Base-by-base conservation (phyloP, 148 eudicot species). In the Amaranthus hypochondriacus region DNA sequence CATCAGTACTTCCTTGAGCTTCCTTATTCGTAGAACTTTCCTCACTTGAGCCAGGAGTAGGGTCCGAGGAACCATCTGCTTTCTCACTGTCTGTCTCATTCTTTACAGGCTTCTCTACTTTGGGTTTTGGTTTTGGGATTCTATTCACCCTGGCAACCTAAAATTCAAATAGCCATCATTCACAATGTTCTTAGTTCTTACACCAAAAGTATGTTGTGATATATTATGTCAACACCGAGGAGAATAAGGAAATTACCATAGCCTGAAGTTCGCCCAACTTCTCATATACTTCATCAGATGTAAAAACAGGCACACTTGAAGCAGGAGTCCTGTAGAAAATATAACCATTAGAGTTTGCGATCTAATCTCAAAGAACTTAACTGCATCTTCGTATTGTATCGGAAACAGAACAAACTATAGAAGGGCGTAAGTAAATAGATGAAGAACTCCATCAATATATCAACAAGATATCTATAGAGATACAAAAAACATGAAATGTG, bases 41-140 rank as follows among this genome's bases (percentile, higher is more conserved):
- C 48, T 85, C 85, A 4, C 65, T 48, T 67, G 79, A 47, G 15
- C 74, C 65, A 48, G 90, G 73, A 59, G 88, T 53, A 12, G 93
- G 77, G 48, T 66, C 69, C 46, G 88, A 56, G 48, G 73, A 49
- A 57, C 68, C 74, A 48, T 79, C 74, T 53, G 86, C 52, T 48
- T 81, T 85, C 5, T 59, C 79, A 44, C 8, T 55, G 50, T 81
- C 87, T 2, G 86, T 84, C 54, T 87, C 89, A 71, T 82, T 89
- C 79, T 86, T 92, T 47, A 79, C 87, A 7, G 97, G 89, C 88
- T 95, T 92, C 84, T 87, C 92, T 14, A 87, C 85, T 79, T 95
- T 95, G 2, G 98, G 98, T 79, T 84, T 95, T 65, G 98, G 98
- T 86, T 90, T 92, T 54, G 97, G 91, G 60, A 95, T 90, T 81